Evolutionary conservation across 768 basidiomycete genomes (phyloP).

Genomic region (Daedaleopsis nitida): DNA sequence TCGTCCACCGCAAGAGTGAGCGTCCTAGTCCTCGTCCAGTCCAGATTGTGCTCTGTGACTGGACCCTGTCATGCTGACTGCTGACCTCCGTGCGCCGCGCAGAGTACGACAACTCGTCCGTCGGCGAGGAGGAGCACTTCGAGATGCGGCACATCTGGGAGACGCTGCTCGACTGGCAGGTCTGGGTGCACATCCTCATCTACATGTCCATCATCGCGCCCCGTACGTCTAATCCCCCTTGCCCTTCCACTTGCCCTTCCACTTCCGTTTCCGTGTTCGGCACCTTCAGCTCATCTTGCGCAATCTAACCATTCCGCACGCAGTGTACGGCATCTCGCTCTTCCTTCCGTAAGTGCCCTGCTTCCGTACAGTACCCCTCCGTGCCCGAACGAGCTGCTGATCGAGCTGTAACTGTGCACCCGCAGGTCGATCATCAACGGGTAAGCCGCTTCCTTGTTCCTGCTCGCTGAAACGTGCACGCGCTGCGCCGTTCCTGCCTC

Average conservation of each 20-base stretch:
- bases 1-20: slow-evolving; percentile 29
- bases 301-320: neutral
- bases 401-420: neutral
- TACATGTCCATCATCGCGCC: slow-evolving; percentile 62
- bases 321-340: slow-evolving; percentile 70
- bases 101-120: slow-evolving; percentile 60
- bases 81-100: neutral
- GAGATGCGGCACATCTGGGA: slow-evolving; percentile 53
- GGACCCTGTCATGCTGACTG: neutral
- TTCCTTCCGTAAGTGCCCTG: slow-evolving; percentile 65
- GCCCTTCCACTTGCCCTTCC: no score
- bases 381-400: neutral
- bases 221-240: slow-evolving; percentile 41
- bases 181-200: slow-evolving; percentile 51
- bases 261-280: neutral
- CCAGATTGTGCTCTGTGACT: neutral
- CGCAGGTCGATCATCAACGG: slow-evolving; percentile 18
- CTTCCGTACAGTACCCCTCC: no score
- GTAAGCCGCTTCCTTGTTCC: neutral
- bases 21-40: neutral
- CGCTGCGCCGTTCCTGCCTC: slow-evolving; percentile 34
- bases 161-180: slow-evolving; percentile 58
- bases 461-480: neutral
- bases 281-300: no score
- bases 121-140: slow-evolving; percentile 64